phyloP scores from a whole-genome alignment of 805 yeast species.

The Groenewaldozyma tartarivorans region DNA sequence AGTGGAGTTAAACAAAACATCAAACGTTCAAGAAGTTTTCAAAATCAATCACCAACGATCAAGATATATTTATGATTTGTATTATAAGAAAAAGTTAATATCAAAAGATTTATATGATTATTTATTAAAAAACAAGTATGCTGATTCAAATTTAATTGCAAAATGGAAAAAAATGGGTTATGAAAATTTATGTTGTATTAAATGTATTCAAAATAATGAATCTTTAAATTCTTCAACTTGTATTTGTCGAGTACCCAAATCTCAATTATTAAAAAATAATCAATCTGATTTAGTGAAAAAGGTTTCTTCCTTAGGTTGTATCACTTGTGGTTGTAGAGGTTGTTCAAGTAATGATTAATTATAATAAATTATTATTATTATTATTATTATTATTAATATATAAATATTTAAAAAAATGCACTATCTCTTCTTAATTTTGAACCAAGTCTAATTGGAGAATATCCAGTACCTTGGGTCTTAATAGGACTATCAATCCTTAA shows the following conservation, averaged over 20 bases:
- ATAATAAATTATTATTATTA: background rate
- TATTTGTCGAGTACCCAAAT: constrained; percentile 76
- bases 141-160: constrained; percentile 64
- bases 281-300: constrained; percentile 32
- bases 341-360: constrained; percentile 63
- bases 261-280: constrained; percentile 25
- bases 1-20: constrained; percentile 41
- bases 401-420: constrained; percentile 7
- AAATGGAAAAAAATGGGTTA: constrained; percentile 83
- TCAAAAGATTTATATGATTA: constrained; percentile 62
- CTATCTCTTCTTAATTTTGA: constrained; percentile 7
- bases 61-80: constrained; percentile 63
- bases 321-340: constrained; percentile 79
- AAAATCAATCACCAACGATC: constrained; percentile 67
- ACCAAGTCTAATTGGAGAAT: background rate
- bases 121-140: constrained; percentile 56
- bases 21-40: constrained; percentile 57
- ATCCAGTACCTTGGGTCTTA: constrained; percentile 11
- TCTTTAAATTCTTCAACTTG: constrained; percentile 62
- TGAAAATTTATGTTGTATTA: constrained; percentile 74
- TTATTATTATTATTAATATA: constrained; percentile 2
- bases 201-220: constrained; percentile 59
- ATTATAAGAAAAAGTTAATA: constrained; percentile 61
- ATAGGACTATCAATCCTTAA: constrained; percentile 17
- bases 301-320: constrained; percentile 30